These are phyloP conservation scores for Fomes fomentarius DNA, from an alignment of 1,284 basidiomycete species.

Conservation along the genomic window DNA sequence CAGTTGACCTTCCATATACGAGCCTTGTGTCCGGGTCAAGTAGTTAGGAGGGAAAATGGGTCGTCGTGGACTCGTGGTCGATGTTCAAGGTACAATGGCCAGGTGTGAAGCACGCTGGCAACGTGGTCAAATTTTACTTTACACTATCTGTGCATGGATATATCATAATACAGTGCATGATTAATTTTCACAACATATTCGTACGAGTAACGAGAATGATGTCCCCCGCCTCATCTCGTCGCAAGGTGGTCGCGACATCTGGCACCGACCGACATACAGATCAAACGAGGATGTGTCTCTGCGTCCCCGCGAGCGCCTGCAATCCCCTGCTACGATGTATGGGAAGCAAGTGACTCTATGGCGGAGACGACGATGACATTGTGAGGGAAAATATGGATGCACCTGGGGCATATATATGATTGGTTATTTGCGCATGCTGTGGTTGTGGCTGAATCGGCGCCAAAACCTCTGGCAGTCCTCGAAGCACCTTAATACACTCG, in stretches of 20 bases:
- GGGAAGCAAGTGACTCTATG: conserved; percentile 67
- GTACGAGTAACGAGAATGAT: conserved; percentile 10
- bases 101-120: too few relatives aligned
- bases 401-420: conserved; percentile 11
- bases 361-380: conserved; percentile 52
- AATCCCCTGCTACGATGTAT: conserved; percentile 42
- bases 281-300: conserved; percentile 45
- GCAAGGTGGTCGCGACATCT: conserved; percentile 32
- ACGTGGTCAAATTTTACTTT: neutral
- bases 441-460: conserved; percentile 2
- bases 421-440: conserved; percentile 23
- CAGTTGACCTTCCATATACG: too few relatives aligned
- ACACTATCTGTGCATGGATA: too few relatives aligned
- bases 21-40: too few relatives aligned
- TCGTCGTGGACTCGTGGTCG: neutral
- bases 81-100: neutral
- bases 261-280: conserved; percentile 35
- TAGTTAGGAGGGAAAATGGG: neutral
- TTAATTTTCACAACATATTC: neutral
- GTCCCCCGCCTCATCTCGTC: conserved; percentile 39
- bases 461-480: neutral
- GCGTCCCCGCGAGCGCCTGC: conserved; percentile 67
- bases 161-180: neutral
- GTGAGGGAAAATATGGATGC: conserved; percentile 10
- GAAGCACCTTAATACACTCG: neutral